Evolutionary conservation across 768 basidiomycete genomes (phyloP), one percentile per base, ranked within the genome.

Genomic region (Phanerochaete sordida): DNA sequence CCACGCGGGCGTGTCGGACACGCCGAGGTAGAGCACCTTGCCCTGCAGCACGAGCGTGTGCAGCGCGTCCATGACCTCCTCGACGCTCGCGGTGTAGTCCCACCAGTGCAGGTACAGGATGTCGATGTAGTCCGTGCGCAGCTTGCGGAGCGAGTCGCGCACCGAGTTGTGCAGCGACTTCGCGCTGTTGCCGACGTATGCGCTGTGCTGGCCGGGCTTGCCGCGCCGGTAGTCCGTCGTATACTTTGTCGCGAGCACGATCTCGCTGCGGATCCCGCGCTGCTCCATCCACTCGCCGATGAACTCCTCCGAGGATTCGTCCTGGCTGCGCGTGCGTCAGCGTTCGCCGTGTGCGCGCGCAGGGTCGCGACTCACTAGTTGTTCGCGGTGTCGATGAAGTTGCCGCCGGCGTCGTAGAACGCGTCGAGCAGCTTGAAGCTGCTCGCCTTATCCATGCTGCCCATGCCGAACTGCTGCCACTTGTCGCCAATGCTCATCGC

Each of bases 71-170:
- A 85, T 82, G 45, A 84, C 68, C 67, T 86, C 83, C 63, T 81
- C 78, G 55, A 85, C 73, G 24, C 72, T 72, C 15, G 81, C 81
- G 3, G 74, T 67, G 62, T 73, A 83, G 64, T 84, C 83, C 82
- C 81, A 80, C 68, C 70, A 80, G 61, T 84, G 83, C 11, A 83
- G 63, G 58, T 84, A 83, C 28, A 84, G 66, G 51, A 84, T 76
- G 62, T 84, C 83, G 64, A 84, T 77, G 65, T 81, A 87, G 24
- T 78, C 73, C 0, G 84, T 85, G 47, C 81, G 71, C 27, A 88
- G 74, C 57, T 83, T 85, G 58, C 71, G 70, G 58, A 79, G 68
- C 49, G 70, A 72, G 6, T 64, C 69, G 15, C 68, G 66, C 9
- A 75, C 66, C 8, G 68, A 72, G 37, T 72, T 13, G 30, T 53